A percentile compares a stretch with the other conserved stretches of the same genome.
phyloP scores from a whole-genome alignment of 805 yeast species.

The Candida maris region DNA sequence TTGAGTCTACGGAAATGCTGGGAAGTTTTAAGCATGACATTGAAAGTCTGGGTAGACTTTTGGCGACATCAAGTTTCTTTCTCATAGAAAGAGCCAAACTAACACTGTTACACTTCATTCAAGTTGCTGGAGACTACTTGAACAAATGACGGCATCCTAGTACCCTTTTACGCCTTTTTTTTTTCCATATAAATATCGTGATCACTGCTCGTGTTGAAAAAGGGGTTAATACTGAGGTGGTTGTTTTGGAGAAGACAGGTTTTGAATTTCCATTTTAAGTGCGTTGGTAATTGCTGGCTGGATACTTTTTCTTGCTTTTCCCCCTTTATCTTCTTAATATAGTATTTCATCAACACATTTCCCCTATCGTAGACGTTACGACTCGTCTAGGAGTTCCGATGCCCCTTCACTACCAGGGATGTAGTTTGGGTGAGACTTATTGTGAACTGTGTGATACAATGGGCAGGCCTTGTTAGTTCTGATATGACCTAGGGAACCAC shows the following conservation, averaged over 20 bases:
- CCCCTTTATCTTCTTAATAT: too few relatives aligned
- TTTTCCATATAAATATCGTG: background rate
- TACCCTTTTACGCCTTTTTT: too few relatives aligned
- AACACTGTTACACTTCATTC: slow-evolving; percentile 17
- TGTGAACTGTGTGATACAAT: slow-evolving; percentile 53
- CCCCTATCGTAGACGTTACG: too few relatives aligned
- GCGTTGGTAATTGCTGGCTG: too few relatives aligned
- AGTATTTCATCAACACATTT: too few relatives aligned
- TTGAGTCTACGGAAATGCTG: slow-evolving; percentile 7
- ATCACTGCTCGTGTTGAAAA: too few relatives aligned
- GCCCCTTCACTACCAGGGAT: slow-evolving; percentile 31
- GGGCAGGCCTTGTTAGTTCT: slow-evolving; percentile 92
- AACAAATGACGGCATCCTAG: background rate
- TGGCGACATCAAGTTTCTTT: slow-evolving; percentile 13
- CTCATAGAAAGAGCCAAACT: slow-evolving; percentile 19
- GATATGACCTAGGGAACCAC: slow-evolving; percentile 95
- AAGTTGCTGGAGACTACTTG: slow-evolving; percentile 7
- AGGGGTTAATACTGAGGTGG: too few relatives aligned
- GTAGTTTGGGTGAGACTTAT: slow-evolving; percentile 34
- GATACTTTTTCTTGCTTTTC: too few relatives aligned
- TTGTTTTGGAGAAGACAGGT: too few relatives aligned
- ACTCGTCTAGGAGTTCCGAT: slow-evolving; percentile 13
- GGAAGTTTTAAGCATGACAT: slow-evolving; percentile 9
- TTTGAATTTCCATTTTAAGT: too few relatives aligned
- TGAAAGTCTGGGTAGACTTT: slow-evolving; percentile 10